Percentiles rank a stretch among this genome's conserved stretches.
phyloP scores from a whole-genome alignment of 176 grass and related monocot genomes.

The Themeda triandra region DNA sequence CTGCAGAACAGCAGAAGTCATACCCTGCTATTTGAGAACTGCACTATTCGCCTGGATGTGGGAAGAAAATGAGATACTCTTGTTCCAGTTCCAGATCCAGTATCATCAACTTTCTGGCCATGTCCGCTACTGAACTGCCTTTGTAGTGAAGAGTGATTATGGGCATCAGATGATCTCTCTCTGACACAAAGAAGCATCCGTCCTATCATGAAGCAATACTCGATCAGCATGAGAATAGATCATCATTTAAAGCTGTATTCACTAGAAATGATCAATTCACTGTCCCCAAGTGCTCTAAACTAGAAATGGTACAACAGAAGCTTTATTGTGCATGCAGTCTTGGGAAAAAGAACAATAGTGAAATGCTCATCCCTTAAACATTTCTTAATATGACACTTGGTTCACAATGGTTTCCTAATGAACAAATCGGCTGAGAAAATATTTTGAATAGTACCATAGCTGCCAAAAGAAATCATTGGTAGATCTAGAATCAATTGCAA shows the following conservation, averaged over 20 bases:
- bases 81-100: constrained; percentile 61
- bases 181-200: constrained; percentile 94
- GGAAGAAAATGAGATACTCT: constrained; percentile 86
- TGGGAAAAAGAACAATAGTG: neutral
- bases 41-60: constrained; percentile 90
- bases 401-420: neutral
- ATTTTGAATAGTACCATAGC: neutral
- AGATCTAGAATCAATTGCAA: neutral
- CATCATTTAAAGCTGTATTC: neutral
- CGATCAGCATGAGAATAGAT: constrained; percentile 4
- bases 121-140: constrained; percentile 88
- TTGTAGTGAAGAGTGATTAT: constrained; percentile 75
- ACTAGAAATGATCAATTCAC: neutral
- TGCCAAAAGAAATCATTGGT: neutral
- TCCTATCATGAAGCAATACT: constrained; percentile 37
- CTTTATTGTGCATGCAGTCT: neutral
- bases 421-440: neutral
- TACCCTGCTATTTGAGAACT: constrained; percentile 96
- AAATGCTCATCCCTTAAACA: neutral
- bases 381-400: neutral
- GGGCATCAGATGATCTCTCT: constrained; percentile 66
- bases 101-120: constrained; percentile 59
- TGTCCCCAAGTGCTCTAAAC: neutral
- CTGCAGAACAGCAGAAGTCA: neutral
- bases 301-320: neutral